A percentile compares a stretch with the other conserved stretches of the same genome.
phyloP scores from a whole-genome alignment of 352 stramenopile species.

The Globisporangium emineosum region DNA sequence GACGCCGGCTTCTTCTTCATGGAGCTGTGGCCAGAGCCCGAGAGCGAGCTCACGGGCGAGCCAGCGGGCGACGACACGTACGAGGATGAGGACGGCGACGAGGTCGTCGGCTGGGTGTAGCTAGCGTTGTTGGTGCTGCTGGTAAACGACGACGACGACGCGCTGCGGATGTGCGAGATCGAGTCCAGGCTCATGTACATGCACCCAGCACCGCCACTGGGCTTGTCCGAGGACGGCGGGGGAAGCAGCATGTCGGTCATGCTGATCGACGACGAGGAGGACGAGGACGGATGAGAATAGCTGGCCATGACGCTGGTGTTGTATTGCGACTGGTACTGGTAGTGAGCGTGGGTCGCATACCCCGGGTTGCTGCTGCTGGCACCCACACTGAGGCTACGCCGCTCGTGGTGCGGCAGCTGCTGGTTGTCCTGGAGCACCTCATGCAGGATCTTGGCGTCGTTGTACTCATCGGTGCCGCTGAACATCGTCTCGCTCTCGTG shows the following conservation, averaged over 20 bases:
- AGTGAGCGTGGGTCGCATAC: not conserved
- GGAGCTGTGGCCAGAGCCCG: not conserved
- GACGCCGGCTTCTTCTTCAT: slow-evolving; percentile 53
- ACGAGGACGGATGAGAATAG: not conserved
- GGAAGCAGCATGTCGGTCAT: not conserved
- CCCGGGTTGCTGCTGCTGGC: not conserved
- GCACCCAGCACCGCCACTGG: not conserved
- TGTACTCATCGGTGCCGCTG: slow-evolving; percentile 10
- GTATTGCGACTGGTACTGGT: slow-evolving; percentile 1
- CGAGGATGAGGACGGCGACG: slow-evolving; percentile 9
- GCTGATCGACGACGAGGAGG: not conserved
- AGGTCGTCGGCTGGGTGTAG: not conserved
- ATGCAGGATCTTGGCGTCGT: slow-evolving; percentile 18
- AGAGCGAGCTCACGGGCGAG: slow-evolving; percentile 6
- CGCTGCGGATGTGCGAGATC: slow-evolving; percentile 8
- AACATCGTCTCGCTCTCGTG: not conserved
- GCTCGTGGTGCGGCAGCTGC: not conserved
- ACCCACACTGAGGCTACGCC: not conserved
- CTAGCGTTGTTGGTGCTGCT: not conserved
- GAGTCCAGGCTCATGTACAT: slow-evolving; percentile 18
- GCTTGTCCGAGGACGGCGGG: not conserved
- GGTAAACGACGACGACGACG: not conserved
- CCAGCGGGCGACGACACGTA: slow-evolving; percentile 8
- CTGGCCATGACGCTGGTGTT: not conserved
- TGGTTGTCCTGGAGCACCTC: slow-evolving; percentile 19